A percentile compares a stretch with the other conserved stretches of the same genome.
Conservation (phyloP, 2,329 filamentous ascomycete genomes). For the Sporothrix pallida region DNA sequence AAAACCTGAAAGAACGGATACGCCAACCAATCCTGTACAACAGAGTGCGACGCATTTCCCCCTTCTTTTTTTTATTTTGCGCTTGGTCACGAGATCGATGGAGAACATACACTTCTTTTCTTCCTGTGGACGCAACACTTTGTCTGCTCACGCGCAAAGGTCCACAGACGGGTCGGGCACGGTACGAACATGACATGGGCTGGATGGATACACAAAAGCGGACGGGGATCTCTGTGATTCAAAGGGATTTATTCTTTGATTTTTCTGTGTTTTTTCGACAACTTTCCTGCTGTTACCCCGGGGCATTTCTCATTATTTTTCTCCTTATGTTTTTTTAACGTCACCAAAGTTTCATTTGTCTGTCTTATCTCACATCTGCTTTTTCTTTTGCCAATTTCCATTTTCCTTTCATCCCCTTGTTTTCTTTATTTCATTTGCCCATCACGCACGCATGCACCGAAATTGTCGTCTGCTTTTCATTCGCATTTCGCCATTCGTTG, state of each 20-base stretch:
- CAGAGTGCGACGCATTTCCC: constrained; percentile 30
- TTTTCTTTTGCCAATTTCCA: constrained; percentile 21
- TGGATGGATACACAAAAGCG: constrained; percentile 44
- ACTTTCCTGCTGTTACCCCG: constrained; percentile 35
- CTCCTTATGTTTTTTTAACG: neutral
- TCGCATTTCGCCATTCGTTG: constrained; percentile 16
- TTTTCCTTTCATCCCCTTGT: constrained; percentile 12
- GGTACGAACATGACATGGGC: constrained; percentile 42
- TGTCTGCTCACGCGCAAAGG: constrained; percentile 40
- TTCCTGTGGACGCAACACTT: constrained; percentile 39
- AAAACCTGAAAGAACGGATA: constrained; percentile 33
- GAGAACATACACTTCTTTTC: constrained; percentile 44
- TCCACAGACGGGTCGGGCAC: constrained; percentile 41
- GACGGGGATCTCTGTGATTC: constrained; percentile 34
- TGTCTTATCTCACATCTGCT: neutral
- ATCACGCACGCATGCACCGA: constrained; percentile 4
- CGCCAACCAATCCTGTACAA: constrained; percentile 34
- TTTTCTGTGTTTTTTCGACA: constrained; percentile 36
- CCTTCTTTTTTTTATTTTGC: constrained; percentile 35
- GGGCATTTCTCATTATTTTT: constrained; percentile 27
- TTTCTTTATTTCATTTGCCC: constrained; percentile 14
- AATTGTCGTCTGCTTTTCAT: constrained; percentile 18
- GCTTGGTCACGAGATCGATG: constrained; percentile 36
- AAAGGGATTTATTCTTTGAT: constrained; percentile 36
- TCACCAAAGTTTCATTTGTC: constrained; percentile 29